A percentile compares a stretch with the other conserved stretches of the same genome.
Evolutionary conservation across 2,329 filamentous ascomycete genomes (phyloP).

Genomic region (Pseudopithomyces chartarum): DNA sequence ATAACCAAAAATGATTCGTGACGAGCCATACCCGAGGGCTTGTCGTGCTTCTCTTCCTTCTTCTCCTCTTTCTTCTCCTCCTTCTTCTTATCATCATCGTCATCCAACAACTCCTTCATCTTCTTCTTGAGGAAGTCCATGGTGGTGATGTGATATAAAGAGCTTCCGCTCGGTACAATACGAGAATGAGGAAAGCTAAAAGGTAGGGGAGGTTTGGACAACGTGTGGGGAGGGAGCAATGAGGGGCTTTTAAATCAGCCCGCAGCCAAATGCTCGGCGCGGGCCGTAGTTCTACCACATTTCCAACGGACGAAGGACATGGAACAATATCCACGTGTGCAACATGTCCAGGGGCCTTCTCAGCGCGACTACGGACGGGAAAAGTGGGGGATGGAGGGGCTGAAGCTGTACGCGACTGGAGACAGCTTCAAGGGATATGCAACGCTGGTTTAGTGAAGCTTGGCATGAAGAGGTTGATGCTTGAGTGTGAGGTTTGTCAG

Average conservation of each 20-base stretch:
- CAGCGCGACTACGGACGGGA: constrained; percentile 2
- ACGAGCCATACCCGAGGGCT: constrained; percentile 20
- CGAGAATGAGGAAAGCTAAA: constrained; percentile 2
- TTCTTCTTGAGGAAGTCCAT: constrained; percentile 56
- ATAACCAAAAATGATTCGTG: neutral
- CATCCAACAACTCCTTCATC: constrained; percentile 51
- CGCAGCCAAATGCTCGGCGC: constrained; percentile 14
- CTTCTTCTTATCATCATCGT: constrained; percentile 46
- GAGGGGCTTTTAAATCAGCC: constrained; percentile 24
- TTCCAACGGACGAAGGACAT: constrained; percentile 1
- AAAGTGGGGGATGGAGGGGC: constrained; percentile 10
- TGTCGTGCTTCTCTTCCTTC: constrained; percentile 45
- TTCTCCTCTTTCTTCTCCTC: constrained; percentile 53
- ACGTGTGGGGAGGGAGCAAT: constrained; percentile 10
- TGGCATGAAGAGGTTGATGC: neutral
- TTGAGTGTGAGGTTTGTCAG: neutral
- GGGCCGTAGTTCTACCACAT: constrained; percentile 5
- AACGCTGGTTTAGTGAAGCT: constrained; percentile 4
- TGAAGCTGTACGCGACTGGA: neutral
- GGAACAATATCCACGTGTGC: constrained; percentile 2
- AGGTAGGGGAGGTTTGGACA: constrained; percentile 13
- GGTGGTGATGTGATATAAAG: neutral
- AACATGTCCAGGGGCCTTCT: neutral
- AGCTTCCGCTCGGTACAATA: neutral
- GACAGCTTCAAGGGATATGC: constrained; percentile 7